Evolutionary conservation across 345 rosid species (phyloP).

Genomic region (Zanthoxylum bungeanum): DNA sequence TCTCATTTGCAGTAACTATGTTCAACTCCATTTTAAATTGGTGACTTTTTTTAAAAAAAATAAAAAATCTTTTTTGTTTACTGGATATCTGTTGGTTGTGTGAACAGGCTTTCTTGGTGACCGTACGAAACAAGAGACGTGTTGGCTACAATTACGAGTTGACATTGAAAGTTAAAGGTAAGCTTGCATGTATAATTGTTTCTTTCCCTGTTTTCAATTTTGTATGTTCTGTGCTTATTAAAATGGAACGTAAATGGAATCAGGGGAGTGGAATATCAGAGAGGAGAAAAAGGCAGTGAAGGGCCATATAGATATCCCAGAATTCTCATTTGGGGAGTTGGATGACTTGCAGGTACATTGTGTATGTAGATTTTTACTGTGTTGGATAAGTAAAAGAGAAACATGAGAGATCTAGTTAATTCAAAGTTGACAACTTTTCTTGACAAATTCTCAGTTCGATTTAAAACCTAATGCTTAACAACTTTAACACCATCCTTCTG

Average conservation of each 20-base stretch:
- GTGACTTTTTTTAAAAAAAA: neutral
- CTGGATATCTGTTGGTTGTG: neutral
- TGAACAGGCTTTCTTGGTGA: conserved; percentile 84
- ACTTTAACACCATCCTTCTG: neutral
- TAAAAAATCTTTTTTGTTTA: neutral
- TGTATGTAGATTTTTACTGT: neutral
- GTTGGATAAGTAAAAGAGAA: neutral
- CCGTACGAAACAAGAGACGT: conserved; percentile 85
- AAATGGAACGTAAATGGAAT: conserved; percentile 7
- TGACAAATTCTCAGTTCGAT: neutral
- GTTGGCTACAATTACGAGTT: conserved; percentile 86
- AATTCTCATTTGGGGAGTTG: conserved; percentile 90
- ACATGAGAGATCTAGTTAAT: neutral
- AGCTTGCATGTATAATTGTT: neutral
- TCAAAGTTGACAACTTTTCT: neutral
- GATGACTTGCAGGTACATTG: conserved; percentile 81
- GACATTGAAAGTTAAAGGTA: conserved; percentile 73
- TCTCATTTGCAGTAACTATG: neutral
- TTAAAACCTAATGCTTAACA: neutral
- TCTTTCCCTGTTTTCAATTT: neutral
- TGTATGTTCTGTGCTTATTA: neutral
- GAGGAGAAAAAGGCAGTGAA: conserved; percentile 60
- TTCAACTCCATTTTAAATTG: neutral
- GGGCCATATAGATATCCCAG: conserved; percentile 69
- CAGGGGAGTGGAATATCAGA: conserved; percentile 78